Evolutionary conservation across 139 green algal species (phyloP).

Genomic region (Tetraselmis striata): DNA sequence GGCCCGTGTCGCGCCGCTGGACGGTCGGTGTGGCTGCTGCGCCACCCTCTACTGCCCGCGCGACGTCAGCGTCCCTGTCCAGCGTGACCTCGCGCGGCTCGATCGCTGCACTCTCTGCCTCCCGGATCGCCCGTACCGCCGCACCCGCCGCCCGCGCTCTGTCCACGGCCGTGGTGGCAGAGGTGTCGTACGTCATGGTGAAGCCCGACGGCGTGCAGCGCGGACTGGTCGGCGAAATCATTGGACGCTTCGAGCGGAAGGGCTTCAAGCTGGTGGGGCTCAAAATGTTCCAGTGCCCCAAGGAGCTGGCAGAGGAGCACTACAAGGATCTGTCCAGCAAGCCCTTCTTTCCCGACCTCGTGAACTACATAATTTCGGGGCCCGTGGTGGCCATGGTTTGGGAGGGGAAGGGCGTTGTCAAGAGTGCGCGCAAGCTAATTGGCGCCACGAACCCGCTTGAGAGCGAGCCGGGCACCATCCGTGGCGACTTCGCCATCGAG

Average conservation of each 20-base stretch:
- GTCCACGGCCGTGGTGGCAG: constrained; percentile 1
- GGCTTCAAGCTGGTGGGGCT: constrained; percentile 39
- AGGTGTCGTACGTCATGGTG: constrained; percentile 88
- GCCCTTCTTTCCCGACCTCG: constrained; percentile 90
- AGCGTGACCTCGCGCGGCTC: too few species aligned
- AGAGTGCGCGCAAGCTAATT: constrained; percentile 83
- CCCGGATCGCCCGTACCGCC: too few species aligned
- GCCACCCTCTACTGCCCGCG: too few species aligned
- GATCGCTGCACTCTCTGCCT: too few species aligned
- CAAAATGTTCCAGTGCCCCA: constrained; percentile 27
- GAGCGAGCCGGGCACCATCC: constrained; percentile 90
- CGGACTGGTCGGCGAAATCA: constrained; percentile 81
- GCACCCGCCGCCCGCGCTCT: background rate
- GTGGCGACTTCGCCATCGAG: constrained; percentile 74
- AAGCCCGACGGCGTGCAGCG: constrained; percentile 96
- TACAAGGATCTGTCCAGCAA: constrained; percentile 89
- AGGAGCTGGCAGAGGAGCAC: constrained; percentile 80
- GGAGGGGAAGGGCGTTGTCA: constrained; percentile 92
- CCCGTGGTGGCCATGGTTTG: constrained; percentile 94
- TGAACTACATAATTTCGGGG: constrained; percentile 94
- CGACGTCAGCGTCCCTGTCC: too few species aligned
- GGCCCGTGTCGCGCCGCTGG: too few species aligned
- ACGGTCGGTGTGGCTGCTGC: too few species aligned
- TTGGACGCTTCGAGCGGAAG: constrained; percentile 76
- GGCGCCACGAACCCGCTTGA: constrained; percentile 90